Evolutionary conservation across 306 rosid genomes (phyloP).

Genomic region (Corylus avellana): DNA sequence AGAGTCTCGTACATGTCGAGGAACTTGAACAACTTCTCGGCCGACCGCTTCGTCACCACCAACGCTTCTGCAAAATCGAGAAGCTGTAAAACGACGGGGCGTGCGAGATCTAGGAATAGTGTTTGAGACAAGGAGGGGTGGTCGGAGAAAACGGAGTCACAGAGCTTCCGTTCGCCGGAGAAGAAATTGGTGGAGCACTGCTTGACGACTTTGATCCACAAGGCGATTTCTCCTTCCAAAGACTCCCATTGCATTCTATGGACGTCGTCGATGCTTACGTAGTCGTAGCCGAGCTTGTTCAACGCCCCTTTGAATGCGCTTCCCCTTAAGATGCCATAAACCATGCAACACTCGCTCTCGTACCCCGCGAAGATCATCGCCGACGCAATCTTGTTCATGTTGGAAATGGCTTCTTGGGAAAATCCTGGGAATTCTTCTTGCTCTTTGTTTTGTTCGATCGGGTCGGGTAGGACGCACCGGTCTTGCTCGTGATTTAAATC

Average conservation of each 20-base stretch:
- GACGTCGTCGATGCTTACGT: conserved; percentile 55
- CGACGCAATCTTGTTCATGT: conserved; percentile 45
- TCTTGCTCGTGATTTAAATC: conserved; percentile 30
- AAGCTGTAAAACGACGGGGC: conserved; percentile 43
- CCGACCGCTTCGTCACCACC: conserved; percentile 49
- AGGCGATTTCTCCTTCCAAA: conserved; percentile 52
- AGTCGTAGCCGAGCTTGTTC: conserved; percentile 41
- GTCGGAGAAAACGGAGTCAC: conserved; percentile 44
- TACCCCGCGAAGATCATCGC: conserved; percentile 64
- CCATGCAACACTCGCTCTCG: conserved; percentile 59
- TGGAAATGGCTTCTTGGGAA: conserved; percentile 36
- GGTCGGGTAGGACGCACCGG: background rate
- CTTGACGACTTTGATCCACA: conserved; percentile 61
- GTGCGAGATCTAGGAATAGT: conserved; percentile 44
- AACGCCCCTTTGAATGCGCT: conserved; percentile 44
- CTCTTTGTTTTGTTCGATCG: background rate
- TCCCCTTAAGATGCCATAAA: conserved; percentile 44
- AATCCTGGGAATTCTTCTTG: conserved; percentile 34
- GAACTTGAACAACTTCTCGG: conserved; percentile 72
- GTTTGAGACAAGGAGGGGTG: conserved; percentile 31
- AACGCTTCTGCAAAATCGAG: conserved; percentile 64
- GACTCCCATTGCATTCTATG: conserved; percentile 69
- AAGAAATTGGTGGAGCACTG: conserved; percentile 55
- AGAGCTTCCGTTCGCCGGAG: conserved; percentile 47
- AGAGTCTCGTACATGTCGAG: conserved; percentile 78